Conservation (phyloP, 345 rosid species). For the Erucastrum elatum region DNA sequence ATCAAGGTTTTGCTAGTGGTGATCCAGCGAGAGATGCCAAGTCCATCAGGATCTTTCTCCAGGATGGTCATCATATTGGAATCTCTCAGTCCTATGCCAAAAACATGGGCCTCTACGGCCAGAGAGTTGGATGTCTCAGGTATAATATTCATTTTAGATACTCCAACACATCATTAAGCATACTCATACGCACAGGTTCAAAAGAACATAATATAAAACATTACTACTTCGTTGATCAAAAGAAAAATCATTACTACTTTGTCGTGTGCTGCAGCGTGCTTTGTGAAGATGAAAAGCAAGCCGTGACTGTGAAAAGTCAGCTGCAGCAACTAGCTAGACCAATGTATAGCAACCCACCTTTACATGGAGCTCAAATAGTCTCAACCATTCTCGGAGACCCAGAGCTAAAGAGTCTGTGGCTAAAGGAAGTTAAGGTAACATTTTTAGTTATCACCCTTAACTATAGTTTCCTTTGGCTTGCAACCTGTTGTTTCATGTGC, state of each 20-base stretch:
- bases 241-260: not conserved
- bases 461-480: not conserved
- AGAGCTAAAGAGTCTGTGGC: constrained; percentile 83
- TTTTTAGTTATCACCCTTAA: not conserved
- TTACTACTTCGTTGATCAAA: not conserved
- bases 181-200: not conserved
- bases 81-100: constrained; percentile 95
- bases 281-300: constrained; percentile 82
- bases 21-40: constrained; percentile 97
- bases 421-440: constrained; percentile 87
- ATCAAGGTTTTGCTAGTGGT: constrained; percentile 98
- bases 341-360: constrained; percentile 97
- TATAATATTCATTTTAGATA: constrained; percentile 31
- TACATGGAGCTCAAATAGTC: constrained; percentile 84
- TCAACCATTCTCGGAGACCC: constrained; percentile 78
- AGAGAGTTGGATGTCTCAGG: constrained; percentile 98
- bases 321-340: constrained; percentile 97
- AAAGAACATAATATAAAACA: not conserved
- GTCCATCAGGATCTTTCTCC: constrained; percentile 86
- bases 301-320: constrained; percentile 85
- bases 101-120: constrained; percentile 99
- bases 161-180: not conserved
- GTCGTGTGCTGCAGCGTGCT: constrained; percentile 57
- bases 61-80: constrained; percentile 89
- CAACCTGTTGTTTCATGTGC: constrained; percentile 7